Percentiles rank a stretch among this genome's conserved stretches.
Conservation (phyloP, 2,329 filamentous ascomycete genomes). For the Paracoccidioides lutzii region DNA sequence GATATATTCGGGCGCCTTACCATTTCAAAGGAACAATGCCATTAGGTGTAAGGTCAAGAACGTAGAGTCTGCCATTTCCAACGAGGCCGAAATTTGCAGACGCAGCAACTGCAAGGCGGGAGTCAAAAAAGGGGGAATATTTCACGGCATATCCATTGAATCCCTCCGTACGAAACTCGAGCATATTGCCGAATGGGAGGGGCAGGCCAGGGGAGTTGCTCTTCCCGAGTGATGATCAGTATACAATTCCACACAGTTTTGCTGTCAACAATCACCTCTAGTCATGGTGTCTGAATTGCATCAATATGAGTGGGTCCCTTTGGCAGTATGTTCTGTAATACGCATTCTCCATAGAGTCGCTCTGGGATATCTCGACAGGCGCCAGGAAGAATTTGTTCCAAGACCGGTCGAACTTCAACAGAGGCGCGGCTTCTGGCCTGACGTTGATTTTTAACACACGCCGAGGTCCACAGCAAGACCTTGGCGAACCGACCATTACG, state of each 20-base stretch:
- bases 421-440: not conserved
- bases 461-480: not conserved
- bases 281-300: not conserved
- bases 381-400: not conserved
- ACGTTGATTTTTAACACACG: not conserved
- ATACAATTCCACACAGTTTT: not conserved
- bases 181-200: conserved; percentile 44
- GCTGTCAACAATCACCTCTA: not conserved
- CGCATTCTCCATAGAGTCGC: not conserved
- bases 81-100: conserved; percentile 96
- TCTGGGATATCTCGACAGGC: not conserved
- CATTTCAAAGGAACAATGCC: conserved; percentile 77
- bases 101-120: conserved; percentile 74
- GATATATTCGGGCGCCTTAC: conserved; percentile 33
- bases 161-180: conserved; percentile 85
- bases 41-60: conserved; percentile 66
- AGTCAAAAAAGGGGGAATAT: conserved; percentile 97
- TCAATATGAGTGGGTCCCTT: not conserved
- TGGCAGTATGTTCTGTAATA: not conserved
- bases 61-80: conserved; percentile 82
- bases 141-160: conserved; percentile 96
- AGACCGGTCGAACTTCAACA: not conserved
- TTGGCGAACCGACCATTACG: not conserved
- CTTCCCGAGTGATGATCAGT: not conserved
- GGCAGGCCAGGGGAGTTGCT: not conserved